A percentile compares a stretch with the other conserved stretches of the same genome.
Evolutionary conservation across 352 stramenopile species (phyloP).

Genomic region (Phytopythium helicoides): DNA sequence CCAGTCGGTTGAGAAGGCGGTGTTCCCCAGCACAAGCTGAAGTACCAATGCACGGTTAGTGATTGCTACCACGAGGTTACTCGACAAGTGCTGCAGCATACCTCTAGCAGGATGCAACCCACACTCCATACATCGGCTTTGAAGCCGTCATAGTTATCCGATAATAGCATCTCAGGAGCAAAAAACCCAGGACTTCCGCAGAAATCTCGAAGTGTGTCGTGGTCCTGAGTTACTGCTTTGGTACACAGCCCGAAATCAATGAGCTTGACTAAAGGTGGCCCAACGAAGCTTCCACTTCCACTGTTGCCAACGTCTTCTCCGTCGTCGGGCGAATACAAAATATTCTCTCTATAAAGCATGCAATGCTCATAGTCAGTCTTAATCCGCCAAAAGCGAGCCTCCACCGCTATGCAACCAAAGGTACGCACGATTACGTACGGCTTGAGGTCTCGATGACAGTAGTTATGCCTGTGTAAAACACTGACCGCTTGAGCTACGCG

Average conservation of each 20-base stretch:
- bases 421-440: constrained; percentile 31
- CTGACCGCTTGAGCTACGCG: constrained; percentile 50
- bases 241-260: constrained; percentile 84
- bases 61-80: too few relatives aligned
- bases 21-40: constrained; percentile 75
- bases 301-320: constrained; percentile 1
- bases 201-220: constrained; percentile 59
- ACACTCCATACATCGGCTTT: constrained; percentile 87
- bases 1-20: constrained; percentile 80
- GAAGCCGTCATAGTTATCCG: constrained; percentile 61
- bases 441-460: constrained; percentile 80
- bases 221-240: constrained; percentile 27
- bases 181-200: constrained; percentile 86
- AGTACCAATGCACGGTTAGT: too few relatives aligned
- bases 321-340: constrained; percentile 46
- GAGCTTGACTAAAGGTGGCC: constrained; percentile 54
- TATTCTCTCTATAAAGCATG: constrained; percentile 48
- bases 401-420: background rate
- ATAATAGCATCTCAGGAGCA: constrained; percentile 73
- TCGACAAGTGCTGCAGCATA: constrained; percentile 4
- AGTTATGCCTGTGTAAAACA: constrained; percentile 58
- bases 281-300: background rate
- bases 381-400: background rate
- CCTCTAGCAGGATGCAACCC: constrained; percentile 83
- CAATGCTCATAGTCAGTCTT: background rate